These are phyloP conservation scores for Chrysosporium keratinophilum DNA, from an alignment of 2,329 filamentous ascomycete species.

Conservation along the genomic window DNA sequence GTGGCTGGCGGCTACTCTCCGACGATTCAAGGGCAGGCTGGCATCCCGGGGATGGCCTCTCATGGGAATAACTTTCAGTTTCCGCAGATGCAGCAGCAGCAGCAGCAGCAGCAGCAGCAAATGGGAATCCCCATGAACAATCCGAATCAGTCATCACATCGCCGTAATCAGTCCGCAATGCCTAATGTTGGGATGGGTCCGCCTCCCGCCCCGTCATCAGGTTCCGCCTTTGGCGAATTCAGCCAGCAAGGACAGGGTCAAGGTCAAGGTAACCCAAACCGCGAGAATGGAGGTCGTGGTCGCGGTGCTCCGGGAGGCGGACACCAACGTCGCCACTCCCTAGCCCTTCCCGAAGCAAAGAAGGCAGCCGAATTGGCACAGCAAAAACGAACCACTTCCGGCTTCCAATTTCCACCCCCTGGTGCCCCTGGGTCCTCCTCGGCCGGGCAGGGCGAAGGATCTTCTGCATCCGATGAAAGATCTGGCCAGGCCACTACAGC, in stretches of 20 bases:
- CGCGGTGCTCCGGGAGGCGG: constrained; percentile 63
- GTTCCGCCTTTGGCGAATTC: constrained; percentile 66
- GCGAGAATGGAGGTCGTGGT: constrained; percentile 64
- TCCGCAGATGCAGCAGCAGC: constrained; percentile 58
- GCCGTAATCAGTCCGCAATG: constrained; percentile 94
- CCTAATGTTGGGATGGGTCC: constrained; percentile 86
- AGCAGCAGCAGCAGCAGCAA: not conserved
- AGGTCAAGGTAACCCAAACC: constrained; percentile 47
- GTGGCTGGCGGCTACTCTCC: constrained; percentile 59
- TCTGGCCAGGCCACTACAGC: constrained; percentile 14
- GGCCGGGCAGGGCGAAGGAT: constrained; percentile 44
- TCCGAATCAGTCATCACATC: constrained; percentile 75
- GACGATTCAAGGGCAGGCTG: constrained; percentile 54
- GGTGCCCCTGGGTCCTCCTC: constrained; percentile 48
- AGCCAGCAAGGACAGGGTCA: constrained; percentile 29
- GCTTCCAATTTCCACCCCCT: constrained; percentile 86
- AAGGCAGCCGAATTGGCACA: constrained; percentile 95
- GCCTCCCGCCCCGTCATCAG: constrained; percentile 83
- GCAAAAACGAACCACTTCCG: constrained; percentile 87
- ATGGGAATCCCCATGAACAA: constrained; percentile 54
- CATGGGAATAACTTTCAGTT: constrained; percentile 73
- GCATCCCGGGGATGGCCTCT: constrained; percentile 64
- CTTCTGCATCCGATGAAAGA: constrained; percentile 46
- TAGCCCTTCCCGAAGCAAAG: constrained; percentile 90
- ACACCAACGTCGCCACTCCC: constrained; percentile 86